Percentiles rank a stretch among this genome's conserved stretches.
Conservation (phyloP, 441 rosid genomes). For the Erodium trifolium region DNA sequence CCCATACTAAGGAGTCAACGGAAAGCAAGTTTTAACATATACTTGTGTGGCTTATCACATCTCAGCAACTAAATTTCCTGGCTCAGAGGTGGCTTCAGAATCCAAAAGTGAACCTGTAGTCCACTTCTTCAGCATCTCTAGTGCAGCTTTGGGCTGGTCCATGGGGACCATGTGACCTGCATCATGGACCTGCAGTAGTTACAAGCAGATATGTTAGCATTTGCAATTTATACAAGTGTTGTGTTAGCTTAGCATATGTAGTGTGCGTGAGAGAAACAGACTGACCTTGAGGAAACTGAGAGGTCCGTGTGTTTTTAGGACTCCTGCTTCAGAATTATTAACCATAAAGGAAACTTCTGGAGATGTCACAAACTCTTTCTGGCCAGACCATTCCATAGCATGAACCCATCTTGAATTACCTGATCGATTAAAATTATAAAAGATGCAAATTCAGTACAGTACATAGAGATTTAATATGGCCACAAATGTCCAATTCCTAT, state of each 20-base stretch:
- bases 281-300: background rate
- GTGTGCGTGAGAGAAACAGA: conserved; percentile 10
- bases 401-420: conserved; percentile 1
- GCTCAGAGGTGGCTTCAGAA: conserved; percentile 18
- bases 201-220: conserved; percentile 19
- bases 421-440: conserved; percentile 14
- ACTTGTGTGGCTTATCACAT: conserved; percentile 29
- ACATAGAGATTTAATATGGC: background rate
- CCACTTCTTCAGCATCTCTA: conserved; percentile 44
- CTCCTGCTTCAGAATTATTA: background rate
- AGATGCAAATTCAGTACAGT: background rate
- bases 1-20: background rate
- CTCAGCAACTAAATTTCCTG: conserved; percentile 38
- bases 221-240: background rate
- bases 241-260: background rate
- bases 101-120: conserved; percentile 39
- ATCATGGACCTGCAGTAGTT: conserved; percentile 43
- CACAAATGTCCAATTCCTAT: conserved; percentile 8
- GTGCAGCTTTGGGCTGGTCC: background rate
- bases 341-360: background rate
- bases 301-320: background rate
- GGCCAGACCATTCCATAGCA: background rate
- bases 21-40: background rate
- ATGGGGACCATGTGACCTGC: conserved; percentile 2
- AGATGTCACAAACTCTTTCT: background rate